These are phyloP conservation scores for Plantago major DNA, from an alignment of 257 asterid genomes.

Conservation along the genomic window DNA sequence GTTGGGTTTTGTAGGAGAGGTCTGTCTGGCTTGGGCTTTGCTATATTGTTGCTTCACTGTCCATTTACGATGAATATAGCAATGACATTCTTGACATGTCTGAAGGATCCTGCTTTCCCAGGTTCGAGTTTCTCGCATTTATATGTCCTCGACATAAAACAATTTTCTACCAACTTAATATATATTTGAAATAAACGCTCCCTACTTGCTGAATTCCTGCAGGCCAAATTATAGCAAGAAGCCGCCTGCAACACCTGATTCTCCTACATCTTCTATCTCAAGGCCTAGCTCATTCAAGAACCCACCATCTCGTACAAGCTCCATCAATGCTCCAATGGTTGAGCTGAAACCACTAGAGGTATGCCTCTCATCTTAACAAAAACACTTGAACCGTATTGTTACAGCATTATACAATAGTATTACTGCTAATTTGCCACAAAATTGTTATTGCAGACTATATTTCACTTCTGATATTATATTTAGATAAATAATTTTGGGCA, in stretches of 20 bases:
- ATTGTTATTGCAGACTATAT: too few relatives aligned
- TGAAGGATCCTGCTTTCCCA: slow-evolving; percentile 95
- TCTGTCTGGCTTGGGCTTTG: slow-evolving; percentile 88
- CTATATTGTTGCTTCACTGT: slow-evolving; percentile 77
- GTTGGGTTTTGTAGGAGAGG: slow-evolving; percentile 51
- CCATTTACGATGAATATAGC: slow-evolving; percentile 93
- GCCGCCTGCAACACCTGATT: slow-evolving; percentile 31
- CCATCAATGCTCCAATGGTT: slow-evolving; percentile 50
- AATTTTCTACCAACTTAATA: not conserved
- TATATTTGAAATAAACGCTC: not conserved
- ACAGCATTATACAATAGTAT: too few relatives aligned
- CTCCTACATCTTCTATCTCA: slow-evolving; percentile 47
- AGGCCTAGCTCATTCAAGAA: slow-evolving; percentile 52
- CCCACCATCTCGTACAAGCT: slow-evolving; percentile 47
- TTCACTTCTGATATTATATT: too few relatives aligned
- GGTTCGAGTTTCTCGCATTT: slow-evolving; percentile 36
- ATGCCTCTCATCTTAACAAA: slow-evolving; percentile 10
- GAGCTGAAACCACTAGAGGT: slow-evolving; percentile 92
- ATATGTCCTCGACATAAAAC: not conserved
- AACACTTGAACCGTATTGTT: too few relatives aligned
- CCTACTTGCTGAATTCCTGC: slow-evolving; percentile 14
- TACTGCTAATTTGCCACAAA: too few relatives aligned
- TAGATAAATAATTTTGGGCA: too few relatives aligned
- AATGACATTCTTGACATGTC: slow-evolving; percentile 91
- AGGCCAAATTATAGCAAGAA: slow-evolving; percentile 67